Percentiles rank a stretch among this genome's conserved stretches.
These are phyloP conservation scores for Gossypium bickii DNA, from an alignment of 345 rosid genomes.

Conservation along the genomic window DNA sequence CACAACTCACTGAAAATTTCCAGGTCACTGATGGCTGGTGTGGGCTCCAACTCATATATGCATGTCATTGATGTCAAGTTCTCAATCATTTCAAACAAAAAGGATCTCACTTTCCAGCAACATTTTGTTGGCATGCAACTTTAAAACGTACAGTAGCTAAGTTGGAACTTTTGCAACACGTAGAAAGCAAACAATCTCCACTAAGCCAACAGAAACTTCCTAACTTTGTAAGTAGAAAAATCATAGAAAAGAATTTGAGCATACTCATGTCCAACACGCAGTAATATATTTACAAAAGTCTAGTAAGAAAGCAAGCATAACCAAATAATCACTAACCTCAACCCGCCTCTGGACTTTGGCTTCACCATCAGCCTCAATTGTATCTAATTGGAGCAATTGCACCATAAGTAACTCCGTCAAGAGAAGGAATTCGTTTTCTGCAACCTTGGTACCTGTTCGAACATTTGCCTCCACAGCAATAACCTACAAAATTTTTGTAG, in stretches of 20 bases:
- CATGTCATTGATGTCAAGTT: background rate
- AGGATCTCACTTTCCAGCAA: slow-evolving; percentile 24
- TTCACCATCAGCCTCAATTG: slow-evolving; percentile 46
- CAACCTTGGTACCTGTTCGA: slow-evolving; percentile 28
- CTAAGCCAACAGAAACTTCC: background rate
- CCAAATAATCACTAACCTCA: slow-evolving; percentile 31
- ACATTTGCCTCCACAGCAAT: slow-evolving; percentile 34
- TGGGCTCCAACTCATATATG: slow-evolving; percentile 13
- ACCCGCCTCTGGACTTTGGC: slow-evolving; percentile 43
- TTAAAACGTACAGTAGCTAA: background rate
- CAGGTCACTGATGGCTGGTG: background rate
- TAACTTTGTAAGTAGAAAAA: background rate
- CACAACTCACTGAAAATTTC: background rate
- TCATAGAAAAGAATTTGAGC: background rate
- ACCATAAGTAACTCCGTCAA: slow-evolving; percentile 44
- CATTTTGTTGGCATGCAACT: slow-evolving; percentile 6
- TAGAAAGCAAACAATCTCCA: slow-evolving; percentile 8
- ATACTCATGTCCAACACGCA: background rate
- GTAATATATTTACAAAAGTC: background rate
- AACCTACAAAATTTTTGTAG: slow-evolving; percentile 26
- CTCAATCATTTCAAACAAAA: slow-evolving; percentile 13
- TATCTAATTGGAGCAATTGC: slow-evolving; percentile 46
- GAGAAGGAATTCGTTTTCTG: slow-evolving; percentile 37
- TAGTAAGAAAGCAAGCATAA: background rate
- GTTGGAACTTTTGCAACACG: background rate